phyloP scores from a whole-genome alignment of 495 filamentous ascomycete genomes.

The Aspergillus sclerotiicarbonarius region DNA sequence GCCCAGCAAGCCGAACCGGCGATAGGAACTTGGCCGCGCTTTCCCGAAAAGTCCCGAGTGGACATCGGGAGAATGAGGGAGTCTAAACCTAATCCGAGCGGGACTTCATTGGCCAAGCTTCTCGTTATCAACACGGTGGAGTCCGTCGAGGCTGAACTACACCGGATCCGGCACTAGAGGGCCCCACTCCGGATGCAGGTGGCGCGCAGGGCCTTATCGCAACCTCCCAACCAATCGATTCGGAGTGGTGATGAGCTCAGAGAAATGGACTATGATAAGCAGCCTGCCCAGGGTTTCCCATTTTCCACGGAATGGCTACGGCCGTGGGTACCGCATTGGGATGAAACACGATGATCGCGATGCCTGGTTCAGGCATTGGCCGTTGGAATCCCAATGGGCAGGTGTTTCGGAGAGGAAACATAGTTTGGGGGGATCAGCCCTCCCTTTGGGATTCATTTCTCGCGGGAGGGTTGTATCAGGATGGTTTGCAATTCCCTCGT shows the following conservation, averaged over 20 bases:
- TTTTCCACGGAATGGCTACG: neutral
- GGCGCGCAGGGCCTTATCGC: slow-evolving; percentile 24
- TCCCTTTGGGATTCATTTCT: too few species aligned
- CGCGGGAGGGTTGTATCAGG: too few species aligned
- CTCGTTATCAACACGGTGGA: slow-evolving; percentile 16
- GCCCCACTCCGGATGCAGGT: slow-evolving; percentile 13
- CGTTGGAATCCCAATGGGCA: neutral
- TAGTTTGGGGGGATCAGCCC: too few species aligned
- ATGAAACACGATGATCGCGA: neutral
- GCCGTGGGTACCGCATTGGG: neutral
- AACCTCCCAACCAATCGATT: slow-evolving; percentile 21
- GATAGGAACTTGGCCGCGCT: neutral
- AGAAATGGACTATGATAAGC: slow-evolving; percentile 20
- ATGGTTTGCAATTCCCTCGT: too few species aligned
- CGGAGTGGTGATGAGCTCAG: slow-evolving; percentile 15
- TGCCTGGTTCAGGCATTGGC: neutral
- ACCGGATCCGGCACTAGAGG: slow-evolving; percentile 2
- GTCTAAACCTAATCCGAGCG: neutral
- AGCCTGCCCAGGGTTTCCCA: neutral
- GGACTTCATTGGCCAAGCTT: slow-evolving; percentile 8
- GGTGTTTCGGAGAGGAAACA: too few species aligned
- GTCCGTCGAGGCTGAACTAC: slow-evolving; percentile 2
- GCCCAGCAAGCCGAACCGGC: neutral
- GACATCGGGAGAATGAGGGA: slow-evolving; percentile 10
- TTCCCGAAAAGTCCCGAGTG: slow-evolving; percentile 3